phyloP scores from a whole-genome alignment of 116 monocot genomes.

The Cymodocea nodosa region DNA sequence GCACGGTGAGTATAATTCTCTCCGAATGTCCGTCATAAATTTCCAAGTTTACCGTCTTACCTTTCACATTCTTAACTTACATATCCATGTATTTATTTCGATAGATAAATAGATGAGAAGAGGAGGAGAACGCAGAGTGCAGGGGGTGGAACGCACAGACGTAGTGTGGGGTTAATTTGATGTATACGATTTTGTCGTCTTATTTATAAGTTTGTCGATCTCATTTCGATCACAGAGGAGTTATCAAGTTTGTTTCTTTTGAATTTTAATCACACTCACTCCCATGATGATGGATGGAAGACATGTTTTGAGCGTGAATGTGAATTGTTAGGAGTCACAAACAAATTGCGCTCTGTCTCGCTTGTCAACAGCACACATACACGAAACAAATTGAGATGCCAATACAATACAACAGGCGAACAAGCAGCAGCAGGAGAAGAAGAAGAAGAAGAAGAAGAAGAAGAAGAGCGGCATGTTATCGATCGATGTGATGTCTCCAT shows the following conservation, averaged over 20 bases:
- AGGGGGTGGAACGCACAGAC: too few species aligned
- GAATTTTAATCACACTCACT: background rate
- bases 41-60: background rate
- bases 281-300: background rate
- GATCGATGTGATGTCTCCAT: background rate
- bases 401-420: background rate
- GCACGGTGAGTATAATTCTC: too few species aligned
- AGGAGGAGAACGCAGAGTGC: background rate
- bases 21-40: too few species aligned
- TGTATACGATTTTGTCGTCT: background rate
- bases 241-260: background rate
- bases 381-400: background rate
- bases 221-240: too few species aligned
- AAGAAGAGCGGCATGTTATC: background rate
- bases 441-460: too few species aligned
- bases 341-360: background rate
- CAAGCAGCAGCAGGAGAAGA: background rate
- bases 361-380: too few species aligned
- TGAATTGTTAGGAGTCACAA: constrained; percentile 1
- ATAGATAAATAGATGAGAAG: background rate
- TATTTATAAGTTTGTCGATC: background rate
- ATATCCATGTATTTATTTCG: background rate
- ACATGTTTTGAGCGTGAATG: background rate
- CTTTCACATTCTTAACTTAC: background rate
- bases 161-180: background rate